phyloP scores from a whole-genome alignment of 75 land plant genomes.

The Azolla pinnata region DNA sequence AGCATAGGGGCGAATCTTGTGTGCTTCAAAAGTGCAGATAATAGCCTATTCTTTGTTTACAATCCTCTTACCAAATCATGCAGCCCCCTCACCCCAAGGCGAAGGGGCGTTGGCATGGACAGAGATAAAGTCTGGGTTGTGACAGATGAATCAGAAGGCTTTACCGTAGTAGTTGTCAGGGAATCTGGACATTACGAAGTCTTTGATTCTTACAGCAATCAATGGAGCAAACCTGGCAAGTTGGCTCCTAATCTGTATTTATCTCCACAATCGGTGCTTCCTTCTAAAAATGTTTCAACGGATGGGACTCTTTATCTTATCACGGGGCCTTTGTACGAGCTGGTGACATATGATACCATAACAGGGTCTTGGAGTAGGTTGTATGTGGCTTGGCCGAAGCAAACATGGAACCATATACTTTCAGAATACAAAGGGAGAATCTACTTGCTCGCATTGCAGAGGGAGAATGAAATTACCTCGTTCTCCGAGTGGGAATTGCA shows the following conservation, averaged over 20 bases:
- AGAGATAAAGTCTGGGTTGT: constrained; percentile 6
- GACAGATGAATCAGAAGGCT: constrained; percentile 7
- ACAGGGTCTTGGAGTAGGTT: constrained; percentile 9
- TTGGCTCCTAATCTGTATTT: background rate
- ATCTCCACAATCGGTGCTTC: background rate
- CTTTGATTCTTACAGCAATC: constrained; percentile 1
- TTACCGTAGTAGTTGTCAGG: background rate
- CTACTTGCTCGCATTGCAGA: background rate
- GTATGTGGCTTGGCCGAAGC: background rate
- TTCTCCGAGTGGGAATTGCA: constrained; percentile 4
- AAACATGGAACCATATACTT: constrained; percentile 5
- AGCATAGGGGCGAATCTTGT: background rate
- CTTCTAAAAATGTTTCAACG: background rate
- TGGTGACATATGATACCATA: constrained; percentile 6
- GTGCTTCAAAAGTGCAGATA: constrained; percentile 1
- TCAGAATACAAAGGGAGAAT: background rate
- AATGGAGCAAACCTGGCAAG: constrained; percentile 5
- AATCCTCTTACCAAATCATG: constrained; percentile 4
- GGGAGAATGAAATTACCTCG: background rate
- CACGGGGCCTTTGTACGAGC: background rate
- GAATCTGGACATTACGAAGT: background rate
- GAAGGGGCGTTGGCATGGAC: background rate
- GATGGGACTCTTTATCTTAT: constrained; percentile 4
- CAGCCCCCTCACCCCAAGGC: constrained; percentile 4
- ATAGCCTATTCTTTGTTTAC: constrained; percentile 1